Percentiles rank a stretch among this genome's conserved stretches.
Conservation (phyloP, 495 filamentous ascomycete species). For the Penicillium steckii region DNA sequence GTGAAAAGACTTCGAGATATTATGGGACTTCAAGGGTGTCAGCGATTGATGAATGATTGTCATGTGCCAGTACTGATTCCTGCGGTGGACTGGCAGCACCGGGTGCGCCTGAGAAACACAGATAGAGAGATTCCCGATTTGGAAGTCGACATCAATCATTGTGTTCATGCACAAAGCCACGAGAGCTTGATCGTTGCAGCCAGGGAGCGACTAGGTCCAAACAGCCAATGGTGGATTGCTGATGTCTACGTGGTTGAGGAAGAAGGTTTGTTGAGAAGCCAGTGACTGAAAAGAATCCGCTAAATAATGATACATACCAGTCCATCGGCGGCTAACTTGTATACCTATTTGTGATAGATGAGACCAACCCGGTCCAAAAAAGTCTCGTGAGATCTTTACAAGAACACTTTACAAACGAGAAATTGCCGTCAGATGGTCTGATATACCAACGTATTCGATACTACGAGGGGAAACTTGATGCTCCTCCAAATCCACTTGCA, state of each 20-base stretch:
- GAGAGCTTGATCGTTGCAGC: conserved; percentile 11
- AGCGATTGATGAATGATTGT: neutral
- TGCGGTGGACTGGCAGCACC: neutral
- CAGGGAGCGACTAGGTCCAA: neutral
- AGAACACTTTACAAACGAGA: conserved; percentile 12
- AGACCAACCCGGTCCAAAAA: too few species aligned
- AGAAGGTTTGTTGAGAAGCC: neutral
- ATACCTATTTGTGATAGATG: too few species aligned
- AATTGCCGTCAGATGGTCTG: conserved; percentile 7
- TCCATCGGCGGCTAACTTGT: too few species aligned
- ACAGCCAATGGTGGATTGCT: conserved; percentile 13
- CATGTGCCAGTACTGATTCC: conserved; percentile 2
- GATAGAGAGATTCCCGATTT: neutral
- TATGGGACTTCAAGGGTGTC: conserved; percentile 2
- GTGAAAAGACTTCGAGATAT: neutral
- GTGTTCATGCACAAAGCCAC: conserved; percentile 6
- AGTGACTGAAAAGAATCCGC: too few species aligned
- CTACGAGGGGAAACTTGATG: conserved; percentile 10
- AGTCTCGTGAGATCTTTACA: conserved; percentile 4
- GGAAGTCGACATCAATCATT: neutral
- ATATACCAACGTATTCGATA: conserved; percentile 14
- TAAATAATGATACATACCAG: too few species aligned
- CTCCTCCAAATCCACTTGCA: neutral
- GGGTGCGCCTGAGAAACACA: neutral
- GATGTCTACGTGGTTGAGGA: conserved; percentile 14